Conservation (phyloP, 257 asterid species). For the Ballota nigra region DNA sequence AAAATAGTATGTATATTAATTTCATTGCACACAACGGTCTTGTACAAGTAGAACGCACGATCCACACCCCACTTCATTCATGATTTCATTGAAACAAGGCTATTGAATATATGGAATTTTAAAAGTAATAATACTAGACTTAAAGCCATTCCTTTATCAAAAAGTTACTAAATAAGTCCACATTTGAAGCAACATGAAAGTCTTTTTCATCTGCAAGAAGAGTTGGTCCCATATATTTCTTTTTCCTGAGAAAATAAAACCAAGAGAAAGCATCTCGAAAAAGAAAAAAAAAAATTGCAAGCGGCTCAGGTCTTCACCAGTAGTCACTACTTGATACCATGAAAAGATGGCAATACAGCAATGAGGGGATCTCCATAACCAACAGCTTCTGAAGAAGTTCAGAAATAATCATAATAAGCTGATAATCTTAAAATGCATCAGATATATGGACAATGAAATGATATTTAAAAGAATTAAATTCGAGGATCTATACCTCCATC, state of each 20-base stretch:
- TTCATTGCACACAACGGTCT: too few species aligned
- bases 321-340: slow-evolving; percentile 36
- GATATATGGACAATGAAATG: background rate
- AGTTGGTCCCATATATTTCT: background rate
- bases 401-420: background rate
- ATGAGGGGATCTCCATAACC: slow-evolving; percentile 58
- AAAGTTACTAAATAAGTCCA: background rate
- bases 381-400: slow-evolving; percentile 41
- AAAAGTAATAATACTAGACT: too few species aligned
- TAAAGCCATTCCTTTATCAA: too few species aligned
- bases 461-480: background rate
- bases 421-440: background rate
- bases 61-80: too few species aligned
- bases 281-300: too few species aligned
- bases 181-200: background rate
- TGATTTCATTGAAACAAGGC: background rate
- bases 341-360: slow-evolving; percentile 55
- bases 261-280: slow-evolving; percentile 4
- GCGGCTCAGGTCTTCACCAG: slow-evolving; percentile 2
- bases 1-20: too few species aligned
- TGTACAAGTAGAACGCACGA: too few species aligned
- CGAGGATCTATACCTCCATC: slow-evolving; percentile 84
- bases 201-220: background rate
- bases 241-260: background rate
- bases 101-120: background rate